Evolutionary conservation across 1,139 yeast species (phyloP).

Genomic region (Hemisphaericaspora xylofermentans): DNA sequence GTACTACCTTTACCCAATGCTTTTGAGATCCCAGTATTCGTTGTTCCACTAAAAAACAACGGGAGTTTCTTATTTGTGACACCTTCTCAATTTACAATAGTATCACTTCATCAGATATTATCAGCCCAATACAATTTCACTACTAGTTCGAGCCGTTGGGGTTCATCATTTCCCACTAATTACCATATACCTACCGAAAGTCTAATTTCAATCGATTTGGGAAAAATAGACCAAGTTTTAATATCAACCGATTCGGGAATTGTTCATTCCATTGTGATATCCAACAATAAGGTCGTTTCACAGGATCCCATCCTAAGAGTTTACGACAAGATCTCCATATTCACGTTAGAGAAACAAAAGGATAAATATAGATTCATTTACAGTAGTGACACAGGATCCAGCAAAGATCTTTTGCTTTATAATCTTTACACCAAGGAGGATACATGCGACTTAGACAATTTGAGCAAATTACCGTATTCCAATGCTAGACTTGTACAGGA

Average conservation of each 20-base stretch:
- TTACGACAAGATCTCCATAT: conserved; percentile 34
- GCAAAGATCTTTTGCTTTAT: conserved; percentile 26
- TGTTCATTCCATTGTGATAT: conserved; percentile 31
- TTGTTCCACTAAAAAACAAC: conserved; percentile 34
- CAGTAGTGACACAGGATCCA: conserved; percentile 37
- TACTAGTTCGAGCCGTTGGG: conserved; percentile 14
- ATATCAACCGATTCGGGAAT: conserved; percentile 44
- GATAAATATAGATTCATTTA: conserved; percentile 26
- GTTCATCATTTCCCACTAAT: conserved; percentile 38
- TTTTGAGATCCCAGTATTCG: conserved; percentile 42
- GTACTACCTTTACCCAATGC: conserved; percentile 36
- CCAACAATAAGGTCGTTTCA: conserved; percentile 12
- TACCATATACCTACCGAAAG: conserved; percentile 27
- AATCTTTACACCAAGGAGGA: conserved; percentile 14
- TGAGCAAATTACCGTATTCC: conserved; percentile 14
- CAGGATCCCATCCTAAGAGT: conserved; percentile 25
- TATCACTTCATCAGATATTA: conserved; percentile 45
- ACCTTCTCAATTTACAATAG: conserved; percentile 25
- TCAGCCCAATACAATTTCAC: conserved; percentile 45
- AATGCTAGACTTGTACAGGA: conserved; percentile 19
- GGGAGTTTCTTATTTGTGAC: conserved; percentile 38
- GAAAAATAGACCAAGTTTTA: conserved; percentile 33
- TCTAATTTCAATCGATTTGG: conserved; percentile 14
- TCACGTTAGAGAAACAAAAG: conserved; percentile 24
- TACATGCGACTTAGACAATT: conserved; percentile 14